Conservation (phyloP, 1,284 basidiomycete genomes). For the Austropuccinia psidii region DNA sequence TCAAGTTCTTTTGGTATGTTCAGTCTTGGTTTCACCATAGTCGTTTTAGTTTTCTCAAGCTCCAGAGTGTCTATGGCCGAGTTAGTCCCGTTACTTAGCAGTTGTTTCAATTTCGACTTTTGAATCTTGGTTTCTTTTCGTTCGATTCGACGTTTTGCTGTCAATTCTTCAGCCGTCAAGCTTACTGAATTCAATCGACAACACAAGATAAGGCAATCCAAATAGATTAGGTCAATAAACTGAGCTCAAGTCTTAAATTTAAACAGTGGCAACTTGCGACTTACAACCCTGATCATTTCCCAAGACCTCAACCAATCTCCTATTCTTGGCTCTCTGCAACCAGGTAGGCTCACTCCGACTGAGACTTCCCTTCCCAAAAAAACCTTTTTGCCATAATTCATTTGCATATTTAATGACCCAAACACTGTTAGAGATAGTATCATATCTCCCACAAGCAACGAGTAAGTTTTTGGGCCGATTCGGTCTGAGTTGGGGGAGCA, state of each 20-base stretch:
- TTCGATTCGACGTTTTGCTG: slow-evolving; percentile 71
- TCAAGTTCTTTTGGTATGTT: slow-evolving; percentile 38
- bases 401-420: too few relatives aligned
- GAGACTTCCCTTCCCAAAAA: slow-evolving; percentile 93
- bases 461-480: not conserved
- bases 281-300: slow-evolving; percentile 45
- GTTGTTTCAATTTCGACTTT: slow-evolving; percentile 57
- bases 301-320: slow-evolving; percentile 56
- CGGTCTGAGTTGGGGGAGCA: not conserved
- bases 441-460: not conserved
- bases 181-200: slow-evolving; percentile 48
- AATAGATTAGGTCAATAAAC: not conserved
- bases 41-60: not conserved
- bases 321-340: slow-evolving; percentile 56
- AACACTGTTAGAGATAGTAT: not conserved
- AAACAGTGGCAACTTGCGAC: slow-evolving; percentile 40
- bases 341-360: slow-evolving; percentile 92
- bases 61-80: not conserved
- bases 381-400: slow-evolving; percentile 79
- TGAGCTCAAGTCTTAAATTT: not conserved
- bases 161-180: slow-evolving; percentile 75
- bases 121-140: slow-evolving; percentile 75
- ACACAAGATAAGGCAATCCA: not conserved
- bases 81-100: slow-evolving; percentile 51
- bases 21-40: slow-evolving; percentile 14